Base-by-base conservation (phyloP, 2,329 filamentous ascomycete genomes). In the Chaetomium globosum region DNA sequence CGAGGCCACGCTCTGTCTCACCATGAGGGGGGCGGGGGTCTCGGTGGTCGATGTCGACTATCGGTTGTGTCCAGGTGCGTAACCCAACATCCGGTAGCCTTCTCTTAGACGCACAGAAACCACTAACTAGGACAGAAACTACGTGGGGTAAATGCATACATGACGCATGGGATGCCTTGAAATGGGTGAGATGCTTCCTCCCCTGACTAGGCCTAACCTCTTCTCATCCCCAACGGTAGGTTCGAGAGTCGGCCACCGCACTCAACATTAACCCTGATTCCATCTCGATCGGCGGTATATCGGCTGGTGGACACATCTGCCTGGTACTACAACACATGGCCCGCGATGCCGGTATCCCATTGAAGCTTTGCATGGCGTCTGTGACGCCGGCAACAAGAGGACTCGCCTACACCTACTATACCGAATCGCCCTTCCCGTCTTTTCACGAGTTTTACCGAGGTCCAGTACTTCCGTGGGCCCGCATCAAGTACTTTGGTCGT, bases 21-120 rank as follows among this genome's bases (percentile, higher is more conserved):
- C 69, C 59, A 76, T 79, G 75, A 71, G 75, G 0, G 74, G 78
- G 13, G 76, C 76, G 1, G 76, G 76, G 0, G 70, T 80, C 1
- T 75, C 73, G 0, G 75, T 80, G 1, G 69, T 79, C 4, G 78
- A 79, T 54, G 77, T 79, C 30, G 74, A 77, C 59, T 80, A 80
- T 66, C 76, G 77, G 1, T 77, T 76, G 48, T 79, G 77, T 54
- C 77, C 77, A 2, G 76, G 76, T 77, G 63, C 30, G 13, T 71
- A 59, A 46, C 33, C 33, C 33, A 36, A 10, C 33, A 2, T 10
- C 33, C 8, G 12, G 33, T 3, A 21, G n/a, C 30, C 7, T 23
- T 8, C 6, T 7, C 21, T 43, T 1, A 12, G 54, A 19, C 5
- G 30, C 31, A 23, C n/a, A 10, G 2, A 8, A 30, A 13, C 39